Percentiles rank a stretch among this genome's conserved stretches.
Conservation (phyloP, 75 land plant species). For the Ceratopteris richardii region DNA sequence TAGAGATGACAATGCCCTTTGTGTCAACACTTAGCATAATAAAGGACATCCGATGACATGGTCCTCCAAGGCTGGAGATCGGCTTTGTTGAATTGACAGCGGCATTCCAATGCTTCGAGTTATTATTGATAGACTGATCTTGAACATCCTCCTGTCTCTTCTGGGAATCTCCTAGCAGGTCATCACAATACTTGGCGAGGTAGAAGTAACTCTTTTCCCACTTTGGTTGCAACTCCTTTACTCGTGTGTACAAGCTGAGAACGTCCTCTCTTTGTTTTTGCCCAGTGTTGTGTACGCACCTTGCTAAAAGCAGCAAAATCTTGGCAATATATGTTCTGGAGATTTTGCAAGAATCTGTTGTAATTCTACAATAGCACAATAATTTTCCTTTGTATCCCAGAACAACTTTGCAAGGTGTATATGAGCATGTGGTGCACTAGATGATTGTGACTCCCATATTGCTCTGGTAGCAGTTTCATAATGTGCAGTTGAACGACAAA, state of each 20-base stretch:
- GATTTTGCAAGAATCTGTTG: too few species aligned
- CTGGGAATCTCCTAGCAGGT: conserved; percentile 79
- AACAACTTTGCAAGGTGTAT: conserved; percentile 83
- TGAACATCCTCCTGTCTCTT: conserved; percentile 79
- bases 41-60: conserved; percentile 75
- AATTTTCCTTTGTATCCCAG: conserved; percentile 55
- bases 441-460: conserved; percentile 83
- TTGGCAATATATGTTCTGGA: conserved; percentile 67
- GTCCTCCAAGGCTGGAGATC: conserved; percentile 92
- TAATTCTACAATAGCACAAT: conserved; percentile 3
- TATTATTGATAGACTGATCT: conserved; percentile 19
- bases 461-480: conserved; percentile 93
- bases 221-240: conserved; percentile 77
- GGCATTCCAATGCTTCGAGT: conserved; percentile 6
- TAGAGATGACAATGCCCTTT: conserved; percentile 88
- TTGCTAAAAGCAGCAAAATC: conserved; percentile 69
- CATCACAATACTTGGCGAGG: conserved; percentile 90
- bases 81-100: conserved; percentile 11
- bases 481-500: conserved; percentile 91
- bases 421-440: conserved; percentile 85
- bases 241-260: conserved; percentile 69
- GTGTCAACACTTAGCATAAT: conserved; percentile 94
- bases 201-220: conserved; percentile 97
- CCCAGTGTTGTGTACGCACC: conserved; percentile 96
- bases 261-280: conserved; percentile 98